Evolutionary conservation across 129 eudicot genomes (phyloP).

Genomic region (Apium graveolens): DNA sequence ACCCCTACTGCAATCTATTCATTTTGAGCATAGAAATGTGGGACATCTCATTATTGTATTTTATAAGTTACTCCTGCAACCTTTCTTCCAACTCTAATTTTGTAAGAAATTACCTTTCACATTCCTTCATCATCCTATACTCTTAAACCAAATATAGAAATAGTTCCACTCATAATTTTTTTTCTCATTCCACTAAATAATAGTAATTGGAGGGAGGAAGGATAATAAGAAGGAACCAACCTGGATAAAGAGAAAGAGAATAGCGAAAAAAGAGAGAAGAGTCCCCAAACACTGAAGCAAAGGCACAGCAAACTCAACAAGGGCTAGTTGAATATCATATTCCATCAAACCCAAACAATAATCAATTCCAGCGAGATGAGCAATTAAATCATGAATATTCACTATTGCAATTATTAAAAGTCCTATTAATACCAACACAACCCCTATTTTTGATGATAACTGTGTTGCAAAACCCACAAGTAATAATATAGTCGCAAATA

Average conservation of each 20-base stretch:
- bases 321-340: slow-evolving; percentile 53
- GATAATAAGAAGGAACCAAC: slow-evolving; percentile 43
- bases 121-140: too few relatives aligned
- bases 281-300: slow-evolving; percentile 43
- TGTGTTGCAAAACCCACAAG: slow-evolving; percentile 54
- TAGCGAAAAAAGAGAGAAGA: slow-evolving; percentile 34
- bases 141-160: too few relatives aligned
- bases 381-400: slow-evolving; percentile 68
- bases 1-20: too few relatives aligned
- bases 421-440: slow-evolving; percentile 54
- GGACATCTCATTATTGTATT: too few relatives aligned
- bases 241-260: slow-evolving; percentile 63
- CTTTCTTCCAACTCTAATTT: too few relatives aligned
- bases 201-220: too few relatives aligned
- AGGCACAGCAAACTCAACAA: slow-evolving; percentile 75
- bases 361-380: slow-evolving; percentile 66
- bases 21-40: too few relatives aligned
- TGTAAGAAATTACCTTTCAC: too few relatives aligned
- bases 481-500: slow-evolving; percentile 57
- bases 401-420: slow-evolving; percentile 33
- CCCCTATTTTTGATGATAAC: slow-evolving; percentile 56
- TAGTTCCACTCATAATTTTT: too few relatives aligned
- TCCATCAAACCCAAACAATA: slow-evolving; percentile 39
- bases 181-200: too few relatives aligned
- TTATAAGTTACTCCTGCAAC: too few relatives aligned